These are phyloP conservation scores for Cytospora piceicola DNA, from an alignment of 2,329 filamentous ascomycete species.

Conservation along the genomic window DNA sequence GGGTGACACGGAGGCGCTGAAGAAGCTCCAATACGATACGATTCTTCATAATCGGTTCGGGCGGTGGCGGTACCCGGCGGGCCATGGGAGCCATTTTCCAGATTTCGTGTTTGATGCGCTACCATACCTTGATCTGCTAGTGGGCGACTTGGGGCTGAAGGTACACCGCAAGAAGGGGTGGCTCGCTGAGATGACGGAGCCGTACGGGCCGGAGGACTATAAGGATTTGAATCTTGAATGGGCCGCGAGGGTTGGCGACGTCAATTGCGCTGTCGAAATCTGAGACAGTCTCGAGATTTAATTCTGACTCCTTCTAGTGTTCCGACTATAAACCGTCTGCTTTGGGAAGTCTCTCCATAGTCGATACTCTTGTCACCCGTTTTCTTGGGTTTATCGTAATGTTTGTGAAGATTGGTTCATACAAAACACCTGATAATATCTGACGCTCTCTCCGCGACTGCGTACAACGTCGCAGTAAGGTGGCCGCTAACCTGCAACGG, in stretches of 20 bases:
- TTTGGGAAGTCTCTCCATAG: not conserved
- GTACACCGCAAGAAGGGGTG: conserved; percentile 58
- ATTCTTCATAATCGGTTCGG: conserved; percentile 70
- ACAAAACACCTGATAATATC: not conserved
- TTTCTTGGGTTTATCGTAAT: not conserved
- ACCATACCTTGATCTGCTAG: conserved; percentile 71
- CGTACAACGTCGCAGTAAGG: conserved; percentile 56
- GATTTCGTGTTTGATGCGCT: conserved; percentile 78
- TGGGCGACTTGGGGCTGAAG: conserved; percentile 66
- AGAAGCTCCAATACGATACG: conserved; percentile 54
- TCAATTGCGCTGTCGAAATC: not conserved
- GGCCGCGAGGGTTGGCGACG: conserved; percentile 32
- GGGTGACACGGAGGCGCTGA: conserved; percentile 43
- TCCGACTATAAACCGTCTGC: not conserved
- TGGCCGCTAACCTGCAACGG: conserved; percentile 52
- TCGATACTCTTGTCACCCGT: not conserved
- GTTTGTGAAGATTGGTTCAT: not conserved
- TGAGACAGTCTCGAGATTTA: not conserved
- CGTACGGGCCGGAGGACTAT: conserved; percentile 66
- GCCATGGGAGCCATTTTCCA: conserved; percentile 62
- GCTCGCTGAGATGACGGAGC: conserved; percentile 55
- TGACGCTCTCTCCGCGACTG: conserved; percentile 50
- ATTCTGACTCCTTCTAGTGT: not conserved
- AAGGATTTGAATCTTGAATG: conserved; percentile 57
- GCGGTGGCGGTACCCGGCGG: conserved; percentile 65